phyloP scores from a whole-genome alignment of 768 basidiomycete genomes.

The Russula virescens region DNA sequence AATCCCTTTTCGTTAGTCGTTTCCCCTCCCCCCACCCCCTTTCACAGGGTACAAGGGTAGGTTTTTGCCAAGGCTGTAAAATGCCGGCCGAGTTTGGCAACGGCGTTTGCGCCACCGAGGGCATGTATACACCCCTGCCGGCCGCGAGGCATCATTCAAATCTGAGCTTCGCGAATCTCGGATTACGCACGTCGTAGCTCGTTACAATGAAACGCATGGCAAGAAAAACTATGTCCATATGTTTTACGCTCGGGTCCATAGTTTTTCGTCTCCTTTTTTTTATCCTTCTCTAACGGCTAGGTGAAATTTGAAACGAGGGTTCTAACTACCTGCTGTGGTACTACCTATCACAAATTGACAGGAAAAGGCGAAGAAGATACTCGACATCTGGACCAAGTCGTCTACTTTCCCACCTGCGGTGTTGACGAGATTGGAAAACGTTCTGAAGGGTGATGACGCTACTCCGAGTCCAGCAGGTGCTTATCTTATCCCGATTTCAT shows the following conservation, averaged over 20 bases:
- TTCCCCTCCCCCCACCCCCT: neutral
- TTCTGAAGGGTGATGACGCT: constrained; percentile 54
- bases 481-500: constrained; percentile 54
- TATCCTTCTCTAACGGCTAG: constrained; percentile 26
- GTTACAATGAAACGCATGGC: constrained; percentile 21
- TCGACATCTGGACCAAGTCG: constrained; percentile 95
- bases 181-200: constrained; percentile 22
- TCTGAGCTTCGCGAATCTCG: constrained; percentile 14
- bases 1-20: constrained; percentile 6
- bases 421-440: constrained; percentile 64
- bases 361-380: constrained; percentile 96
- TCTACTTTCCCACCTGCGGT: constrained; percentile 80
- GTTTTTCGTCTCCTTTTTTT: constrained; percentile 27
- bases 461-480: constrained; percentile 58
- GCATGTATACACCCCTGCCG: constrained; percentile 7
- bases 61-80: constrained; percentile 3
- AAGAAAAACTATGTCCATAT: constrained; percentile 28
- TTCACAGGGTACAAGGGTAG: constrained; percentile 15
- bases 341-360: constrained; percentile 41
- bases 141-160: constrained; percentile 9
- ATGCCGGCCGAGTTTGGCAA: constrained; percentile 10
- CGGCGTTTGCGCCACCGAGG: constrained; percentile 10
- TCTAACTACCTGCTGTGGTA: constrained; percentile 26
- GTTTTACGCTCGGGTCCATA: constrained; percentile 22
- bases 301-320: constrained; percentile 39